Evolutionary conservation across 306 rosid genomes (phyloP).

Genomic region (Cucumis sativus): DNA sequence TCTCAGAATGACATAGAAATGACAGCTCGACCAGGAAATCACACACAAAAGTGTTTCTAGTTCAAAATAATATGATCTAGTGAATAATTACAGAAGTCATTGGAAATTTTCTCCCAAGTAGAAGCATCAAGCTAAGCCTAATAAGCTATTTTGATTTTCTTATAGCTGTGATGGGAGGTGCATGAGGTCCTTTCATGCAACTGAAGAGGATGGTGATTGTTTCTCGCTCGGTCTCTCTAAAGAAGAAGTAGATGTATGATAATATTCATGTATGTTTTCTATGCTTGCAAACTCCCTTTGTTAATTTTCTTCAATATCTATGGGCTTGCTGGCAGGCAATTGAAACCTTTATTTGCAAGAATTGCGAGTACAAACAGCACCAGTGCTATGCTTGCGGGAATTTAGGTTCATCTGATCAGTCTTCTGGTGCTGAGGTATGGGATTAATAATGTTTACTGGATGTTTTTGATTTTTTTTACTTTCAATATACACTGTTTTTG

Average conservation of each 20-base stretch:
- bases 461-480: neutral
- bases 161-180: slow-evolving; percentile 91
- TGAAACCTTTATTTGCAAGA: slow-evolving; percentile 53
- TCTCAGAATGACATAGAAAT: neutral
- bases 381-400: slow-evolving; percentile 86
- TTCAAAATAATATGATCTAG: neutral
- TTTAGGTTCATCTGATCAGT: slow-evolving; percentile 67
- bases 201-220: slow-evolving; percentile 45
- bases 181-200: slow-evolving; percentile 86
- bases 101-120: neutral
- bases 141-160: neutral
- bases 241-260: slow-evolving; percentile 73
- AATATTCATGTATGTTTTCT: slow-evolving; percentile 9
- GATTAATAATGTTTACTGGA: neutral
- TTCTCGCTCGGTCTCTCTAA: slow-evolving; percentile 53
- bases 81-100: neutral
- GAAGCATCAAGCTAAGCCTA: neutral
- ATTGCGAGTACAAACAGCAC: slow-evolving; percentile 61
- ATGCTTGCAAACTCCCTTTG: neutral
- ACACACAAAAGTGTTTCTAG: neutral
- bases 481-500: neutral
- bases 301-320: slow-evolving; percentile 11
- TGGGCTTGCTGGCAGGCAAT: slow-evolving; percentile 41
- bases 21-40: neutral
- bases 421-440: slow-evolving; percentile 72